Evolutionary conservation across 75 land plant genomes (phyloP).

Genomic region (Isoetes taiwanensis): DNA sequence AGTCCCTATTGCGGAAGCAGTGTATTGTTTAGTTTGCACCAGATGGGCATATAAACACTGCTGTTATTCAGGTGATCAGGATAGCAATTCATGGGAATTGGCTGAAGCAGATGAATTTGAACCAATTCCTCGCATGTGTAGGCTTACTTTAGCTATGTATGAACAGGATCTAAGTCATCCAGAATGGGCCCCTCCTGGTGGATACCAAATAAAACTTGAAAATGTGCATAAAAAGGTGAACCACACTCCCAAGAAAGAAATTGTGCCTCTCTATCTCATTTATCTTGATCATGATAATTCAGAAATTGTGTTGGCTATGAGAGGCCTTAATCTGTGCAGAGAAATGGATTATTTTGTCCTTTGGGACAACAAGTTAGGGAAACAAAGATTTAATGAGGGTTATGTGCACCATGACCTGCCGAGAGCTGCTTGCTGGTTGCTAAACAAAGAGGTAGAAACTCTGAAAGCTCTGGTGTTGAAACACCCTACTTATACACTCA

Average conservation of each 20-base stretch:
- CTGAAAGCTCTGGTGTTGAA: slow-evolving; percentile 31
- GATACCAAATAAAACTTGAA: slow-evolving; percentile 45
- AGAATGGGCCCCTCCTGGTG: slow-evolving; percentile 61
- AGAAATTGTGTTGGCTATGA: slow-evolving; percentile 62
- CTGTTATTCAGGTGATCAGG: slow-evolving; percentile 47
- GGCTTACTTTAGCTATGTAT: slow-evolving; percentile 46
- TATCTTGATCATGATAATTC: slow-evolving; percentile 54
- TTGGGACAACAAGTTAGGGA: slow-evolving; percentile 63
- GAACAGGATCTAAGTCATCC: slow-evolving; percentile 60
- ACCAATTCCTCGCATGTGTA: slow-evolving; percentile 56
- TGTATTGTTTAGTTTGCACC: slow-evolving; percentile 49
- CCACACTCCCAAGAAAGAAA: slow-evolving; percentile 32
- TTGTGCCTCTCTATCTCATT: slow-evolving; percentile 58
- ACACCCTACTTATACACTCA: slow-evolving; percentile 35
- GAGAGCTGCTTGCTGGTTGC: slow-evolving; percentile 52
- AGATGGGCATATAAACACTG: slow-evolving; percentile 75
- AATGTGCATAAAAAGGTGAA: slow-evolving; percentile 29
- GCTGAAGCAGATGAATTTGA: slow-evolving; percentile 55
- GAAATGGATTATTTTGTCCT: slow-evolving; percentile 64
- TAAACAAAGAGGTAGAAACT: slow-evolving; percentile 41
- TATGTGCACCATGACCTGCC: slow-evolving; percentile 88
- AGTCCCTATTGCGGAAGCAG: slow-evolving; percentile 53
- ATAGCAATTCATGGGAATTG: slow-evolving; percentile 62
- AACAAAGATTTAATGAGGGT: slow-evolving; percentile 51
- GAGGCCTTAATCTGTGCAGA: slow-evolving; percentile 64